Evolutionary conservation across 441 rosid species (phyloP), one percentile per base, ranked within the genome.

Genomic region (Adansonia rubrostipa): DNA sequence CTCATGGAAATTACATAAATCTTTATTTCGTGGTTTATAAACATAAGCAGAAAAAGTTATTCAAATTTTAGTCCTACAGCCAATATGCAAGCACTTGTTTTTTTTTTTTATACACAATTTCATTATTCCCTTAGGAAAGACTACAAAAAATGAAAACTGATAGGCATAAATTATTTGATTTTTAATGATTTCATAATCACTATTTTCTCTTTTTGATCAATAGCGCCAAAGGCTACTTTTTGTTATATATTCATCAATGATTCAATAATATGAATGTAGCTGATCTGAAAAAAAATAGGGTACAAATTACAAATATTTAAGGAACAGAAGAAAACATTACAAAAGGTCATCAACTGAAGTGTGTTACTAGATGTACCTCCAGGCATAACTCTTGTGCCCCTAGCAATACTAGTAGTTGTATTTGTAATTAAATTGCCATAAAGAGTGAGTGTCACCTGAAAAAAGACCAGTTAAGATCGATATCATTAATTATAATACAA

Each of bases 301-400:
- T 24, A n/a, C 28, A 24, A 0, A 24, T 24, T 24, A 0, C 28
- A 24, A 24, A 24, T 24, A 24, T 24, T 24, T 24, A 62, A 22
- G n/a, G 28, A 68, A 48, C 33, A 70, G 22, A 33, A 69, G 24
- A 48, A 33, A 66, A 45, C 69, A 54, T 10, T n/a, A 54, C 15
- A 15, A 11, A 28, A 28, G 75, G 51, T 24, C 28, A 54, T 61
- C 20, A 57, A 15, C 36, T 50, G 15, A 76, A 51, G 57, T 42
- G 48, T 45, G 28, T 24, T 11, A n/a, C 20, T 58, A 47, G 47
- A 40, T 45, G 67, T 93, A 92, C 99, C 98, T 93, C 98, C 98
- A 20, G 97, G 98, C 98, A 93, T 94, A 81, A 94, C 89, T 74
- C 98, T 95, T 1, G 98, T 93, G 64, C 98, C 98, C 77, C 98